phyloP scores from a whole-genome alignment of 2,329 filamentous ascomycete genomes.

The Xylariaceae sp. region DNA sequence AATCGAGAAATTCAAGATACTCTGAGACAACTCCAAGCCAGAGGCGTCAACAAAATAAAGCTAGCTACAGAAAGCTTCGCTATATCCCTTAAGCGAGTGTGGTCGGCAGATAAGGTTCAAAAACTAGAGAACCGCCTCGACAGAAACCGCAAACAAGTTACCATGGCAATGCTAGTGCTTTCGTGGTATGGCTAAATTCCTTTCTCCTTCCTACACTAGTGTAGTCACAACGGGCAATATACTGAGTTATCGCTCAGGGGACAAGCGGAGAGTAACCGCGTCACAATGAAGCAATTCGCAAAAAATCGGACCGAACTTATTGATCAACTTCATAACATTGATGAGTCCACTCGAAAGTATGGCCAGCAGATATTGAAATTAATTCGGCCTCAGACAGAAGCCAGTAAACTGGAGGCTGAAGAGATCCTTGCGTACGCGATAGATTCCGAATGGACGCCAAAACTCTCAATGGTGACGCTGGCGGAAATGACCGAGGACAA shows the following conservation, averaged over 20 bases:
- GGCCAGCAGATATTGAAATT: slow-evolving; percentile 1
- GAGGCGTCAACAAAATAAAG: not conserved
- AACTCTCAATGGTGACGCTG: not conserved
- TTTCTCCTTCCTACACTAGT: not conserved
- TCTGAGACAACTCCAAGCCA: not conserved
- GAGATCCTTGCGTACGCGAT: not conserved
- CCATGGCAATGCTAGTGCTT: slow-evolving; percentile 10
- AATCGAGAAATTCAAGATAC: not conserved
- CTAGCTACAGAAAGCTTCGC: slow-evolving; percentile 2
- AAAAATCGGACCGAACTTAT: not conserved
- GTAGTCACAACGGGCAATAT: not conserved
- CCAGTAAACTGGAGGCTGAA: not conserved
- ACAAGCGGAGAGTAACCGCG: slow-evolving; percentile 2
- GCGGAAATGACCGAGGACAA: not conserved
- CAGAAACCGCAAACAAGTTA: slow-evolving; percentile 1
- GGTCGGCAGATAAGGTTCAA: slow-evolving; percentile 6
- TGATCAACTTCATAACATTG: not conserved
- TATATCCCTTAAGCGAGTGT: not conserved
- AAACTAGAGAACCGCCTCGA: not conserved
- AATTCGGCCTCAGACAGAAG: not conserved
- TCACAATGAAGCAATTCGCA: not conserved
- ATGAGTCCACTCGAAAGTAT: not conserved
- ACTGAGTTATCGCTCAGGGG: not conserved
- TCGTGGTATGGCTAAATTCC: slow-evolving; percentile 1
- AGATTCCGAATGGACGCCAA: not conserved